Evolutionary conservation across 352 stramenopile species (phyloP).

Genomic region (Globisporangium camurandrum): DNA sequence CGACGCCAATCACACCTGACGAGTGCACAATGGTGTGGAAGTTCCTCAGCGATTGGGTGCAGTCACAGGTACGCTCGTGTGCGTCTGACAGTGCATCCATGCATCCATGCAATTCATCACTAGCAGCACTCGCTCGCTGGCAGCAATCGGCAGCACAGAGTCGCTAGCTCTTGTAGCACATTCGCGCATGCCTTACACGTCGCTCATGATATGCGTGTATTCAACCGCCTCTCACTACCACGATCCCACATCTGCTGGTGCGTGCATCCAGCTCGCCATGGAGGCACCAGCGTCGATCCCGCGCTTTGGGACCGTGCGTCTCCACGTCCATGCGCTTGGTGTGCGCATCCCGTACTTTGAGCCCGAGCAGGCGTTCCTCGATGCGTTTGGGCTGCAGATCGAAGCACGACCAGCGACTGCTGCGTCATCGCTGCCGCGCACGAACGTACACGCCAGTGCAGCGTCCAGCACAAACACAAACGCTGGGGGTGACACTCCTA

Average conservation of each 20-base stretch:
- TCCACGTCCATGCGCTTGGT: constrained; percentile 35
- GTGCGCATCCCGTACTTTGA: constrained; percentile 63
- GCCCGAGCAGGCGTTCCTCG: constrained; percentile 44
- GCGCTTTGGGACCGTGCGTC: constrained; percentile 52
- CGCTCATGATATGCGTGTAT: too few relatives aligned
- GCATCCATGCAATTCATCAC: neutral
- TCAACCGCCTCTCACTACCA: too few relatives aligned
- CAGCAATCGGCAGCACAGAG: neutral
- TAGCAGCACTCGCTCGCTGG: too few relatives aligned
- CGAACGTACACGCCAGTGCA: too few relatives aligned
- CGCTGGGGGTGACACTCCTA: constrained; percentile 5
- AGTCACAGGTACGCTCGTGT: constrained; percentile 27
- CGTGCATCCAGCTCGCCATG: constrained; percentile 47
- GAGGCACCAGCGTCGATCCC: constrained; percentile 61
- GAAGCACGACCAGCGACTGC: neutral
- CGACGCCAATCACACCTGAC: constrained; percentile 35
- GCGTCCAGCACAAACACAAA: neutral
- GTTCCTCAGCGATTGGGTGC: constrained; percentile 66
- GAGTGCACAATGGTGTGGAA: constrained; percentile 54
- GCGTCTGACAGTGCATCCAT: neutral
- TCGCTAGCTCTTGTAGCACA: neutral
- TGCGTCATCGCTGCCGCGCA: neutral
- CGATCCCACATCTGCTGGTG: neutral
- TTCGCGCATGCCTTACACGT: neutral
- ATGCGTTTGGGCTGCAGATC: constrained; percentile 39